phyloP scores from a whole-genome alignment of 1,284 basidiomycete species.

The Veloporphyrellus conicus region DNA sequence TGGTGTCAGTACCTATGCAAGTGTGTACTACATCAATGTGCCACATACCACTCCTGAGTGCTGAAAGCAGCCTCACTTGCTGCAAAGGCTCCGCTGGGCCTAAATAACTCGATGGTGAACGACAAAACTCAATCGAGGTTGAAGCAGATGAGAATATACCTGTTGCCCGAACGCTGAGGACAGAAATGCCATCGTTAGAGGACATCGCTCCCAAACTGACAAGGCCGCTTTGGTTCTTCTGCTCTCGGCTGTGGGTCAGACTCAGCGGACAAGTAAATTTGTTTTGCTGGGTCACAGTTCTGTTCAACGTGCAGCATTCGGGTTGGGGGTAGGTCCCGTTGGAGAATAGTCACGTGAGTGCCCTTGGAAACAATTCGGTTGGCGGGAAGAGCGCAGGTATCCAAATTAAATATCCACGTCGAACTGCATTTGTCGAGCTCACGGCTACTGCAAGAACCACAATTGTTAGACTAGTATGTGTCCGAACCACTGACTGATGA shows the following conservation, averaged over 20 bases:
- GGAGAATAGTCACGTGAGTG: conserved; percentile 14
- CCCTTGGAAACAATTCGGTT: too few species aligned
- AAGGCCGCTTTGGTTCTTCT: background rate
- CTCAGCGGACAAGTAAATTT: background rate
- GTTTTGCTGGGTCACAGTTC: conserved; percentile 5
- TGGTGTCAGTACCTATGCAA: conserved; percentile 3
- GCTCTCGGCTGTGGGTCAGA: background rate
- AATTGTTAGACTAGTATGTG: background rate
- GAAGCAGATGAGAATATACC: conserved; percentile 11
- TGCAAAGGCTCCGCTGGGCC: conserved; percentile 52
- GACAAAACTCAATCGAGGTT: background rate
- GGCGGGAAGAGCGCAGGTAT: too few species aligned
- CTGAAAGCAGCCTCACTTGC: conserved; percentile 72
- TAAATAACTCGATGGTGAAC: conserved; percentile 10
- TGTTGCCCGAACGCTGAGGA: conserved; percentile 16
- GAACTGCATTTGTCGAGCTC: conserved; percentile 1
- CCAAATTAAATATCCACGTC: background rate
- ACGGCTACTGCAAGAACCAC: background rate
- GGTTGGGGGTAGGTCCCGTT: background rate
- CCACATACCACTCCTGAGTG: conserved; percentile 59
- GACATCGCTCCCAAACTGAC: conserved; percentile 17
- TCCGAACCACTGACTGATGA: background rate
- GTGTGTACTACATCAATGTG: background rate
- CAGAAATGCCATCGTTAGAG: conserved; percentile 13
- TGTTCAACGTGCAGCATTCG: conserved; percentile 6